Evolutionary conservation across 164 flowering plant genomes (phyloP).

Genomic region (Stephania japonica): DNA sequence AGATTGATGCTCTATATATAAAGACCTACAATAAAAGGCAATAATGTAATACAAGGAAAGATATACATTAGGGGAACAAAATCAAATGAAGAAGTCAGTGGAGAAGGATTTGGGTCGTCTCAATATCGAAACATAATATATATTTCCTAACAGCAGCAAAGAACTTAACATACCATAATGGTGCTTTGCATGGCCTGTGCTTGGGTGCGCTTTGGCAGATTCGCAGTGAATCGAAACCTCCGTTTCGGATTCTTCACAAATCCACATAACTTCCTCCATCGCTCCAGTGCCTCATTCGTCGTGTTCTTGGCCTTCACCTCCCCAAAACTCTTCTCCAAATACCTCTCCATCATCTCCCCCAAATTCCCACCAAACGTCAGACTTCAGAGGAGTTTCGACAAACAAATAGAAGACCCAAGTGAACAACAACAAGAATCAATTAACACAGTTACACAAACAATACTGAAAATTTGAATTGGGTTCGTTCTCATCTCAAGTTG

Average conservation of each 20-base stretch:
- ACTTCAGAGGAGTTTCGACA: neutral
- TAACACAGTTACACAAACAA: too few relatives aligned
- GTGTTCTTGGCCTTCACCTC: neutral
- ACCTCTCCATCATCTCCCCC: neutral
- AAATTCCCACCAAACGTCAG: neutral
- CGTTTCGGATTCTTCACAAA: slow-evolving; percentile 2
- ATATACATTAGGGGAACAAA: too few relatives aligned
- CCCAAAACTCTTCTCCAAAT: neutral
- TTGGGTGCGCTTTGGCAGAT: neutral
- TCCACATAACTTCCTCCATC: neutral
- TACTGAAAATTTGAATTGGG: neutral
- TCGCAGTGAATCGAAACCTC: slow-evolving; percentile 2
- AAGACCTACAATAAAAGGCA: too few relatives aligned
- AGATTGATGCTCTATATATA: too few relatives aligned
- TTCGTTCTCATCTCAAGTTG: neutral
- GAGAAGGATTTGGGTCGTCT: too few relatives aligned
- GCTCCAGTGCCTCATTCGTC: neutral
- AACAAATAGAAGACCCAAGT: neutral
- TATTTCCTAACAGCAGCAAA: too few relatives aligned
- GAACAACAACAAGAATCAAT: neutral
- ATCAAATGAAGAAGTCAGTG: too few relatives aligned
- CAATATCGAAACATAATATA: too few relatives aligned
- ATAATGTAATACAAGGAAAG: too few relatives aligned
- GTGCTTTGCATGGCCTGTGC: neutral
- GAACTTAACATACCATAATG: neutral